Base-by-base conservation (phyloP, 352 stramenopile genomes). In the Phytopythium helicoides region DNA sequence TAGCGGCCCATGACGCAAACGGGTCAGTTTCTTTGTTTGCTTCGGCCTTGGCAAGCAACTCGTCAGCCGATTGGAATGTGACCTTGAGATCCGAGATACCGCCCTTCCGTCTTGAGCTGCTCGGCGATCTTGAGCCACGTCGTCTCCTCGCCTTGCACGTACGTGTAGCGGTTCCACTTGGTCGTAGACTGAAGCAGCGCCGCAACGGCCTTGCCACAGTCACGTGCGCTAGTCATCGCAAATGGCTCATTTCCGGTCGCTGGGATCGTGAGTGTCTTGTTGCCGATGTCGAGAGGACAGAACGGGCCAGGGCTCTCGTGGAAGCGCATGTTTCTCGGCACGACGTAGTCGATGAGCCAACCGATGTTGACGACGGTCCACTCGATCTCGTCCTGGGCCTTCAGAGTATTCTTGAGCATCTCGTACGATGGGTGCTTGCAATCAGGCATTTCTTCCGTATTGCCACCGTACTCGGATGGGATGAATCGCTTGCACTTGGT, bases 401-500 rank as follows among this genome's bases (percentile, higher is more conserved):
- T 42, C 11, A 80, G 58, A 10, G 55, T 48, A 14, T 74, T 38
- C 16, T 28, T 6, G 16, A 67, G 54, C 35, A 51, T 38, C 15
- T 57, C 34, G 35, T 70, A 52, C 14, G 48, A 19, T 18, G 36
- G 53, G 9, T 38, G 35, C 2, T 38, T 25, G 4, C 52, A 33
- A 22, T 76, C 54, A 0, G 56, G 57, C 40, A 60, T 53, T 2
- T 67, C 56, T 37, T 80, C 66, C 10, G 40, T 33, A 49, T 76
- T 76, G 35, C 33, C 64, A 4, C 57, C 60, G 36, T 62, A 81
- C 56, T 74, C 66, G 14, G 64, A 51, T 16, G 70, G 64, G 47
- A 81, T 73, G 52, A 76, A 81, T 44, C 70, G 66, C 60, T 75
- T 72, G 56, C 70, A 80, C 21, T 66, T 76, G 38, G 56, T 36